These are phyloP conservation scores for Boletus coccyginus DNA, from an alignment of 768 basidiomycete species.

Conservation along the genomic window DNA sequence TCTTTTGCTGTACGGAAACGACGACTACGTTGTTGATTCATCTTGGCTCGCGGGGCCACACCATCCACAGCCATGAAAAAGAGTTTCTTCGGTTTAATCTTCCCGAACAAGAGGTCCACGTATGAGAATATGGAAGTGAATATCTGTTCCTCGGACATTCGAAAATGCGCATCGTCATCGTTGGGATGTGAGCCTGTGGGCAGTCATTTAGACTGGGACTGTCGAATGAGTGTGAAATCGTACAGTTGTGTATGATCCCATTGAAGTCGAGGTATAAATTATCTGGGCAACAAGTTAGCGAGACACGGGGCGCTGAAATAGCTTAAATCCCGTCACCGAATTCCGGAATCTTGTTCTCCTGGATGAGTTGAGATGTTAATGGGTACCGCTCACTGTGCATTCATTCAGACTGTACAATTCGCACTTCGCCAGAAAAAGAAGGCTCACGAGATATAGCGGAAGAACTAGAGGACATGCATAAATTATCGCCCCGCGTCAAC, in stretches of 20 bases:
- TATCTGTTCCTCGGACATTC: conserved; percentile 95
- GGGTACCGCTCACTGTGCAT: conserved; percentile 87
- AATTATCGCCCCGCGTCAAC: conserved; percentile 7
- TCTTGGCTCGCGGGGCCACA: conserved; percentile 95
- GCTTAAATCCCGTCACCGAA: conserved; percentile 59
- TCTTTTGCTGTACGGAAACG: conserved; percentile 95
- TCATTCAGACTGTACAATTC: conserved; percentile 11
- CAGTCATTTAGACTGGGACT: neutral
- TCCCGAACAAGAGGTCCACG: conserved; percentile 93
- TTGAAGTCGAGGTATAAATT: conserved; percentile 95
- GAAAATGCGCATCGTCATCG: conserved; percentile 93
- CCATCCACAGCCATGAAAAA: conserved; percentile 99
- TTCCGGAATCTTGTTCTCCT: conserved; percentile 98
- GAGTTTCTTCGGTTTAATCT: conserved; percentile 95
- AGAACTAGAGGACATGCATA: conserved; percentile 58
- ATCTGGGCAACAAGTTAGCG: conserved; percentile 43
- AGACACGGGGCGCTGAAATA: neutral
- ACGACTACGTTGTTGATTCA: conserved; percentile 96
- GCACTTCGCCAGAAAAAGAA: too few species aligned
- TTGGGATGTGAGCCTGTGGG: conserved; percentile 86
- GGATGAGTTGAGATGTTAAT: conserved; percentile 94
- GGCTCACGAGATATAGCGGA: conserved; percentile 90
- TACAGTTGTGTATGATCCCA: conserved; percentile 85
- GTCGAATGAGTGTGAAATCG: neutral
- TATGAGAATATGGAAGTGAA: conserved; percentile 96